Evolutionary conservation across 441 rosid species (phyloP), one percentile per base, ranked within the genome.

Genomic region (Aquilaria agallochum): DNA sequence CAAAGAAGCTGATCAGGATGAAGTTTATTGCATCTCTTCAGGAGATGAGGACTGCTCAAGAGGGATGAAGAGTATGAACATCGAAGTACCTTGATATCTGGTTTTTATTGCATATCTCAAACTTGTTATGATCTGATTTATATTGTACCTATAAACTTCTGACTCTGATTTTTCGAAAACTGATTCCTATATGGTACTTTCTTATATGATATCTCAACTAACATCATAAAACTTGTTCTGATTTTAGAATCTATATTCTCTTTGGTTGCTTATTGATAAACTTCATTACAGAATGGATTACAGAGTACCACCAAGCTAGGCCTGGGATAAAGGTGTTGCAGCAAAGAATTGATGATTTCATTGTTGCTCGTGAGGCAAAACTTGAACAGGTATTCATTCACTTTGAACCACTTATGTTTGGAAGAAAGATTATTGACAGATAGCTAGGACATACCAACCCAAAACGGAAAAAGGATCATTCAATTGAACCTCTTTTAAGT

Each of bases 61-160:
- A 68, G 99, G 99, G 77, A 82, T 95, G 93, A 92, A 81, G 78
- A 88, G 99, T 95, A 86, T 65, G 89, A 46, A 66, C 4, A 11
- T 48, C 34, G 9, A 13, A 60, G 45, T 56, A 56, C 46, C 14
- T 40, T 62, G 53, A 47, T 42, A 14, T 62, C 9, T 52, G 36
- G 50, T 44, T 27, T 64, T 56, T 55, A 13, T 31, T 15, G 20
- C 14, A 27, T 12, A 30, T 34, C 42, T 34, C 4, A 36, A 46
- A 60, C 64, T 34, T 34, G 42, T 34, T 3, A 34, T 34, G 6
- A 34, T 34, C 42, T 34, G 2, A 34, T 7, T 4, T 34, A 3
- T 34, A 1, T 34, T 34, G 40, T 34, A 34, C 4, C 40, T 34
- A 34, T 5, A 34, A 34, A 34, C 3, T 34, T 34, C 40, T 34